A percentile compares a stretch with the other conserved stretches of the same genome.
These are phyloP conservation scores for Epichloe hybrida DNA, from an alignment of 2,329 filamentous ascomycete species.

Conservation along the genomic window DNA sequence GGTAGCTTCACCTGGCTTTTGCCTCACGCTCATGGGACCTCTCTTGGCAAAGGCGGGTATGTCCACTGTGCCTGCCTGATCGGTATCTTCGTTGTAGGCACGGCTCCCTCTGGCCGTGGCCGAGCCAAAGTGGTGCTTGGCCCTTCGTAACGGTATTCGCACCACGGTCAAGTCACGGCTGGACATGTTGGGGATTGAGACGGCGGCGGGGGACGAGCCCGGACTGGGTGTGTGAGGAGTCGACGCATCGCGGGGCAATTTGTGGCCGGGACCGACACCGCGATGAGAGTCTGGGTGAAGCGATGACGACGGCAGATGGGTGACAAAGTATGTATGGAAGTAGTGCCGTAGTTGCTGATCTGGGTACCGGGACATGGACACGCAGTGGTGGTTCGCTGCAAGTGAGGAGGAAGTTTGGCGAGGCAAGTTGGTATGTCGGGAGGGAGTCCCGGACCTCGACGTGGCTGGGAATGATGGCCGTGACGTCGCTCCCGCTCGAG, in stretches of 20 bases:
- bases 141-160: constrained; percentile 80
- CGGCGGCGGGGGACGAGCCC: constrained; percentile 43
- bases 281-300: constrained; percentile 72
- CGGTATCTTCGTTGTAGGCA: constrained; percentile 83
- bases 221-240: constrained; percentile 54
- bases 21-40: constrained; percentile 50
- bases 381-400: not conserved
- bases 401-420: not conserved
- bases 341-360: constrained; percentile 9
- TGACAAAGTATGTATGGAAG: constrained; percentile 97
- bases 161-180: constrained; percentile 80
- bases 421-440: not conserved
- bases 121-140: constrained; percentile 91
- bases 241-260: constrained; percentile 73
- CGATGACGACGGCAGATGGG: constrained; percentile 85
- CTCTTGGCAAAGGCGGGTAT: constrained; percentile 85
- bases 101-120: constrained; percentile 67
- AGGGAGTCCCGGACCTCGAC: not conserved
- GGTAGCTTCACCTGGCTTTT: constrained; percentile 44
- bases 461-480: not conserved
- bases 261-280: constrained; percentile 56
- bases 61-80: constrained; percentile 87
- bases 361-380: not conserved
- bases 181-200: constrained; percentile 45
- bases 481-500: not conserved